Conservation (phyloP, 2,329 filamentous ascomycete genomes). For the Pezicula radicicola region DNA sequence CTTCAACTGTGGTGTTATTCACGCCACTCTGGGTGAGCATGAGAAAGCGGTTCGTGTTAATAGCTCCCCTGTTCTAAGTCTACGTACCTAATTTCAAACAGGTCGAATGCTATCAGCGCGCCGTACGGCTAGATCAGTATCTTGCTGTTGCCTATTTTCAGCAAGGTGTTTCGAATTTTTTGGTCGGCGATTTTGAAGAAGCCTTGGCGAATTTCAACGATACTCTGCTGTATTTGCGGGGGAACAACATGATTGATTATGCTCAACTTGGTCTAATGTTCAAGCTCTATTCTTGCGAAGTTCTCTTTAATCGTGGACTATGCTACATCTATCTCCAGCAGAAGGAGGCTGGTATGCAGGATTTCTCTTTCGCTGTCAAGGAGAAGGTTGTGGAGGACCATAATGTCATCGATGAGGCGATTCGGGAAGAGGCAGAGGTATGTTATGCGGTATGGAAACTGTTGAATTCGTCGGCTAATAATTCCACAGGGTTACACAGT, state of each 20-base stretch:
- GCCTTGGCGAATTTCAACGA: slow-evolving; percentile 98
- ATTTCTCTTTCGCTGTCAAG: slow-evolving; percentile 85
- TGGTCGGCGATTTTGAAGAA: slow-evolving; percentile 95
- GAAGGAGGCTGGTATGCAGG: slow-evolving; percentile 84
- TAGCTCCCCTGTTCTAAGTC: not conserved
- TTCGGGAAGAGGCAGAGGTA: slow-evolving; percentile 88
- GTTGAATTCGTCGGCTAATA: slow-evolving; percentile 12
- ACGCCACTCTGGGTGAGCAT: slow-evolving; percentile 94
- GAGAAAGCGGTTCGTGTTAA: slow-evolving; percentile 76
- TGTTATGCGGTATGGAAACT: slow-evolving; percentile 13
- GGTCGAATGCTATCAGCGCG: slow-evolving; percentile 94
- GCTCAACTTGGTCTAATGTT: slow-evolving; percentile 93
- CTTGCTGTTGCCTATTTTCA: slow-evolving; percentile 98
- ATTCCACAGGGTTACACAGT: slow-evolving; percentile 82
- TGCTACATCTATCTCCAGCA: slow-evolving; percentile 98
- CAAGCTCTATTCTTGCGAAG: slow-evolving; percentile 95
- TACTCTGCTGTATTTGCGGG: slow-evolving; percentile 87
- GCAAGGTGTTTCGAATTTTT: slow-evolving; percentile 95
- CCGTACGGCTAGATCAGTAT: slow-evolving; percentile 87
- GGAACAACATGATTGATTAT: slow-evolving; percentile 97
- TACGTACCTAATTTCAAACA: slow-evolving; percentile 36
- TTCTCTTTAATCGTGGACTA: slow-evolving; percentile 92
- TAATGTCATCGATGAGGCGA: slow-evolving; percentile 97
- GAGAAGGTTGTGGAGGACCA: slow-evolving; percentile 97
- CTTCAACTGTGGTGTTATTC: slow-evolving; percentile 97